These are phyloP conservation scores for Puccinia novopanici DNA, from an alignment of 1,284 basidiomycete species.

Conservation along the genomic window DNA sequence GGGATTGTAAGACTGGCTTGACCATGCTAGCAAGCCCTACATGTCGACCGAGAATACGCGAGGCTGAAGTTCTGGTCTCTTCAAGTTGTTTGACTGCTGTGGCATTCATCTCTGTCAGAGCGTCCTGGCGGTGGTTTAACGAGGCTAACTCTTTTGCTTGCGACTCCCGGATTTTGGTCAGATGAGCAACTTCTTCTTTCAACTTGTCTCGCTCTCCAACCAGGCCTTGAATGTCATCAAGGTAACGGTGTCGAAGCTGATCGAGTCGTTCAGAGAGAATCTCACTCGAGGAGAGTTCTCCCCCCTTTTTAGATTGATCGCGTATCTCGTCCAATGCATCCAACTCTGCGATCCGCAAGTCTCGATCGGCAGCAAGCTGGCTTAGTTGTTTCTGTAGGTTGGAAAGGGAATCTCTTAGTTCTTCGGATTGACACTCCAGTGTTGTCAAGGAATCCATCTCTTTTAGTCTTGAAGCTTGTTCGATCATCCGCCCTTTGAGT, in stretches of 20 bases:
- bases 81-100: slow-evolving; percentile 26
- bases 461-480: slow-evolving; percentile 78
- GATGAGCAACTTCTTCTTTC: slow-evolving; percentile 34
- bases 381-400: slow-evolving; percentile 82
- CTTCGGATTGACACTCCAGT: slow-evolving; percentile 74
- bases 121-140: slow-evolving; percentile 24
- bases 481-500: slow-evolving; percentile 78
- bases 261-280: slow-evolving; percentile 25
- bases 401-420: slow-evolving; percentile 74
- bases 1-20: slow-evolving; percentile 4
- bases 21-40: not conserved
- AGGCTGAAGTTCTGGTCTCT: slow-evolving; percentile 3
- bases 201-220: slow-evolving; percentile 27
- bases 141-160: slow-evolving; percentile 26
- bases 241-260: slow-evolving; percentile 21
- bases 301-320: slow-evolving; percentile 62
- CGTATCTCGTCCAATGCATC: slow-evolving; percentile 77
- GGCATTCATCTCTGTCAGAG: slow-evolving; percentile 27
- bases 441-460: slow-evolving; percentile 70
- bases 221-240: slow-evolving; percentile 22
- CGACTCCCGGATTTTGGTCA: slow-evolving; percentile 15
- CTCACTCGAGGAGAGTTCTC: not conserved
- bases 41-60: slow-evolving; percentile 2
- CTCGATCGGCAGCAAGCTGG: slow-evolving; percentile 83
- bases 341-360: slow-evolving; percentile 86